A percentile compares a stretch with the other conserved stretches of the same genome.
Evolutionary conservation across 345 rosid species (phyloP).

Genomic region (Luvunga scandens): DNA sequence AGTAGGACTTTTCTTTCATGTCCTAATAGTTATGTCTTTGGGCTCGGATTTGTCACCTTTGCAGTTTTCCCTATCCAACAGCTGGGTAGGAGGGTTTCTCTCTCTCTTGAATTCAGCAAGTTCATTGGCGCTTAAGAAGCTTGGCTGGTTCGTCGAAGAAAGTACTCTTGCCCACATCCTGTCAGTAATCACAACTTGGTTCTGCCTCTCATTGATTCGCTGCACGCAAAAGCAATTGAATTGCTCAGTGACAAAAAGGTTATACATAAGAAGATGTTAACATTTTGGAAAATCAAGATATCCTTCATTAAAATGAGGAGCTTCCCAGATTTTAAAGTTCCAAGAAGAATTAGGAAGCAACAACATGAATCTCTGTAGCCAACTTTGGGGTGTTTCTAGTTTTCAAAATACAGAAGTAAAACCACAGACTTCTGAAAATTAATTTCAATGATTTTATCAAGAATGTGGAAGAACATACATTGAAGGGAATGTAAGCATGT

Average conservation of each 20-base stretch:
- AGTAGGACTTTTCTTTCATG: not conserved
- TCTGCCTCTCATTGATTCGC: slow-evolving; percentile 61
- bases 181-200: slow-evolving; percentile 75
- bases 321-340: not conserved
- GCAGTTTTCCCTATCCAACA: slow-evolving; percentile 17
- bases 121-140: slow-evolving; percentile 47
- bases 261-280: not conserved
- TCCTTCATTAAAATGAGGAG: not conserved
- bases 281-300: not conserved
- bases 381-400: not conserved
- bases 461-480: slow-evolving; percentile 34
- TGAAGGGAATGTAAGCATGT: slow-evolving; percentile 75
- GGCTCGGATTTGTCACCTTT: not conserved
- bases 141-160: slow-evolving; percentile 76
- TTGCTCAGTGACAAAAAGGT: not conserved
- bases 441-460: not conserved
- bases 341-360: not conserved
- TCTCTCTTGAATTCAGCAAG: slow-evolving; percentile 13
- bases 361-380: not conserved
- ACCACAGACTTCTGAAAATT: not conserved
- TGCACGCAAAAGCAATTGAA: slow-evolving; percentile 24
- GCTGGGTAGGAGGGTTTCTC: slow-evolving; percentile 13
- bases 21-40: not conserved
- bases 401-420: not conserved
- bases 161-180: slow-evolving; percentile 89